Conservation (phyloP, 75 land plant genomes). For the Pinus taeda region DNA sequence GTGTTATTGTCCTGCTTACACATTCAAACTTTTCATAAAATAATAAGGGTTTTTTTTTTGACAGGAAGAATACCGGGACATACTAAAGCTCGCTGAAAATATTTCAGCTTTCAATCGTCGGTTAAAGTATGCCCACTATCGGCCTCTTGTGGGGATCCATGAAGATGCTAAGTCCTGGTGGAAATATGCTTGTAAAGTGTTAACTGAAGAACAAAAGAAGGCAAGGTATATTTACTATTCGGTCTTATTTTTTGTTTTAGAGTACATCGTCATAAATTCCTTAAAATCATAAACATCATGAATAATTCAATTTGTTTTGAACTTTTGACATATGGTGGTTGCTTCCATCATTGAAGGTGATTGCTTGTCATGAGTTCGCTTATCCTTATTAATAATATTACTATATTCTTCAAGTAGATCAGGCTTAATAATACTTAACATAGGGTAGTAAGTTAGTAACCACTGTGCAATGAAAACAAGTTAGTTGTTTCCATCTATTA, state of each 20-base stretch:
- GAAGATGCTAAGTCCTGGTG: conserved; percentile 82
- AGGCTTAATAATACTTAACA: no score
- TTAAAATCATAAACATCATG: no score
- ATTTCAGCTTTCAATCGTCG: conserved; percentile 88
- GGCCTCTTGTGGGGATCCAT: conserved; percentile 63
- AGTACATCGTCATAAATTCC: no score
- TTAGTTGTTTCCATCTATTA: no score
- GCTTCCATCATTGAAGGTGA: no score
- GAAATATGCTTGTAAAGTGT: conserved; percentile 82
- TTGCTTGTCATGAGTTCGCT: no score
- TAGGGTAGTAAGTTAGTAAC: no score
- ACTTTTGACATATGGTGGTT: no score
- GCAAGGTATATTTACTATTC: conserved; percentile 53
- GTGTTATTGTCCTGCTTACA: background rate
- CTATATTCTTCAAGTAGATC: no score
- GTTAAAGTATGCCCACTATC: conserved; percentile 83
- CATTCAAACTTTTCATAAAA: background rate
- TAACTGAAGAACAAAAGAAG: conserved; percentile 69
- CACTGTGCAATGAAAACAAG: no score
- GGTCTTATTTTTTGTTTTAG: background rate
- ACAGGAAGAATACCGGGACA: conserved; percentile 88
- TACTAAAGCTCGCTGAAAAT: conserved; percentile 87
- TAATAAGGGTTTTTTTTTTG: background rate
- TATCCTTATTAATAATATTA: no score
- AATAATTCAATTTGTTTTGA: no score